Conservation (phyloP, 192 early-diverging fungal genomes). For the Entomortierella chlamydospora region DNA sequence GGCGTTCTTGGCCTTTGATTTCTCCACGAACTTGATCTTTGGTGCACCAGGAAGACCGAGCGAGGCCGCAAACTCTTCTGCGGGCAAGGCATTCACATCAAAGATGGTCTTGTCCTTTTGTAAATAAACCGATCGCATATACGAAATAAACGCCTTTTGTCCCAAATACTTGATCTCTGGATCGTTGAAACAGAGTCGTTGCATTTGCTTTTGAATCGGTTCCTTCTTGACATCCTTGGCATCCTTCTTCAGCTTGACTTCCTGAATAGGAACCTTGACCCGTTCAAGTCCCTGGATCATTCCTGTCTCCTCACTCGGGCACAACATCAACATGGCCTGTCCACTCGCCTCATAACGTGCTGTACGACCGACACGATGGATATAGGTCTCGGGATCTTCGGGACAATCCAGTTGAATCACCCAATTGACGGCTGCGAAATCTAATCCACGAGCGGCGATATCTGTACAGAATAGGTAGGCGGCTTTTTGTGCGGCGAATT, state of each 20-base stretch:
- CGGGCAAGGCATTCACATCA: slow-evolving; percentile 86
- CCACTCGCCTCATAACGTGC: slow-evolving; percentile 93
- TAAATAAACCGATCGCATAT: slow-evolving; percentile 92
- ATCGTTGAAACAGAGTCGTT: slow-evolving; percentile 91
- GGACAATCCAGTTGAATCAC: slow-evolving; percentile 98
- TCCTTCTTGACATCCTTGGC: slow-evolving; percentile 72
- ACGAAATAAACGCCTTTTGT: slow-evolving; percentile 96
- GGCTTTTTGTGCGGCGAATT: slow-evolving; percentile 82
- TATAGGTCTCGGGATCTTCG: slow-evolving; percentile 95
- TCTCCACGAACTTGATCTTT: slow-evolving; percentile 91
- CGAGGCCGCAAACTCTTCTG: slow-evolving; percentile 87
- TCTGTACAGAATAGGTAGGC: slow-evolving; percentile 94
- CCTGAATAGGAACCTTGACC: slow-evolving; percentile 89
- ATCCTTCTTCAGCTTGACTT: slow-evolving; percentile 87
- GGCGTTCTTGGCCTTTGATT: slow-evolving; percentile 75
- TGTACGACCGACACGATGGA: slow-evolving; percentile 98
- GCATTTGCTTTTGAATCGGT: slow-evolving; percentile 84
- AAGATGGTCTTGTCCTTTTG: slow-evolving; percentile 94
- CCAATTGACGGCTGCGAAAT: slow-evolving; percentile 99
- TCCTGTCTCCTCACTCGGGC: slow-evolving; percentile 88
- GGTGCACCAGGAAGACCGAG: slow-evolving; percentile 96
- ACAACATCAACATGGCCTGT: slow-evolving; percentile 86
- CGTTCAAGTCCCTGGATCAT: slow-evolving; percentile 79
- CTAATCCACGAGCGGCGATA: slow-evolving; percentile 95
- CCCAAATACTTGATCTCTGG: slow-evolving; percentile 97